Conservation (phyloP, 2,329 filamentous ascomycete species). For the Cladosporium sphaerospermum region DNA sequence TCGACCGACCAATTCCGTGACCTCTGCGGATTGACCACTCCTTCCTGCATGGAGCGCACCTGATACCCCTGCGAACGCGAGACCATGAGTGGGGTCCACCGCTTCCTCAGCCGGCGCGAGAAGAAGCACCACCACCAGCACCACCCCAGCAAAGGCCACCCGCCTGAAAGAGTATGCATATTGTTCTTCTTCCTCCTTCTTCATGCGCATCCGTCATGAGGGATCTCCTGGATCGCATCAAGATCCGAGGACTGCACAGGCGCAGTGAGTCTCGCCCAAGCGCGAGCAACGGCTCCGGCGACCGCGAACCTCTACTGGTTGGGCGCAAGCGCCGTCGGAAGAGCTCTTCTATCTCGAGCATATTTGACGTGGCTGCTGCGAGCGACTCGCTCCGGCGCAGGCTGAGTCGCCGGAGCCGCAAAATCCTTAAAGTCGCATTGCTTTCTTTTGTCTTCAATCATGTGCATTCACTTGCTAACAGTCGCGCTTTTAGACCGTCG, state of each 20-base stretch:
- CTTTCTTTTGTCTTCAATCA: background rate
- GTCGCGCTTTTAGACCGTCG: background rate
- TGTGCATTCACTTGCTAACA: background rate
- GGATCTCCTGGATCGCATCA: background rate
- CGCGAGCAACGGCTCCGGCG: background rate
- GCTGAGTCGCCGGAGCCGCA: background rate
- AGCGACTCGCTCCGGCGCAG: background rate
- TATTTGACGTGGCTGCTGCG: background rate
- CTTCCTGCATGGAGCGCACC: slow-evolving; percentile 5
- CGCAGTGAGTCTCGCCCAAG: background rate
- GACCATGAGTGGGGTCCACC: slow-evolving; percentile 49
- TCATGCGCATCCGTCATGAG: slow-evolving; percentile 3
- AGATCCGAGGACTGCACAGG: background rate
- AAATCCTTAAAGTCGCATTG: slow-evolving; percentile 4
- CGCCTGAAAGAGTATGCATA: slow-evolving; percentile 15
- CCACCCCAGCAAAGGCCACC: slow-evolving; percentile 15
- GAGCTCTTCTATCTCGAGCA: slow-evolving; percentile 3
- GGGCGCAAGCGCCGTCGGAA: background rate
- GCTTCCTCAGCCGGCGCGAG: slow-evolving; percentile 66
- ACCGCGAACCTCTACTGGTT: slow-evolving; percentile 2
- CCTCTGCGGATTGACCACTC: background rate
- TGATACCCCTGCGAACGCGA: background rate
- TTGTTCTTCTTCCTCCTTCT: background rate
- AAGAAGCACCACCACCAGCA: slow-evolving; percentile 34
- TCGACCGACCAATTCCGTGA: background rate